These are phyloP conservation scores for Haberlea rhodopensis DNA, from an alignment of 257 asterid species.

Conservation along the genomic window DNA sequence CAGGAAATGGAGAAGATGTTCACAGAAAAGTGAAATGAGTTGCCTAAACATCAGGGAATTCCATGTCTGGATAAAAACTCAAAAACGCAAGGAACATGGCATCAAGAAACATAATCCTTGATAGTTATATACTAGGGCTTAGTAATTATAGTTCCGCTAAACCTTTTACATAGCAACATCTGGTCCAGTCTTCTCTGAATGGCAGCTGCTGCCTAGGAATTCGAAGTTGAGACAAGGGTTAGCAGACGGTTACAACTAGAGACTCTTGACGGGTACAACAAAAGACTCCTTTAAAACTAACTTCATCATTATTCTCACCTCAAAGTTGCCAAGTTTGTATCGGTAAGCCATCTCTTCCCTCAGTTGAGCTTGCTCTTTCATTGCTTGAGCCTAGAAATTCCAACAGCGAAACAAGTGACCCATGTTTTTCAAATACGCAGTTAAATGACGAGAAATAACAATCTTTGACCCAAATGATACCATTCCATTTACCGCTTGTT, in stretches of 20 bases:
- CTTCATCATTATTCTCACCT: not conserved
- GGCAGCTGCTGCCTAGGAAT: conserved; percentile 91
- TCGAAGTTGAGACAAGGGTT: not conserved
- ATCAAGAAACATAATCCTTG: not conserved
- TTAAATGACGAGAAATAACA: not conserved
- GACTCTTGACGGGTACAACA: not conserved
- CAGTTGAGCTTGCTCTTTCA: conserved; percentile 97
- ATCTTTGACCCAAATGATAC: conserved; percentile 33
- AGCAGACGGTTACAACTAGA: not conserved
- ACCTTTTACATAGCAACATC: not conserved
- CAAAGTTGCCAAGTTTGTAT: not conserved
- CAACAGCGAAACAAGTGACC: conserved; percentile 5
- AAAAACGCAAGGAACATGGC: not conserved
- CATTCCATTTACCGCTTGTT: conserved; percentile 87
- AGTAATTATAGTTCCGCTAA: not conserved
- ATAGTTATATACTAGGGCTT: not conserved
- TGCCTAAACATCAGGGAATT: not conserved
- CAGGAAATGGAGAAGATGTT: not conserved
- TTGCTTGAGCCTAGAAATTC: conserved; percentile 80
- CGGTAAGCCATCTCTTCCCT: conserved; percentile 77
- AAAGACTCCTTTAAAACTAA: not conserved
- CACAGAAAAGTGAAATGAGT: not conserved
- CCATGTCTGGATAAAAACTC: not conserved
- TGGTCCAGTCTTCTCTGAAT: conserved; percentile 91
- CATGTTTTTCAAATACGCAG: not conserved